Evolutionary conservation across 2,329 filamentous ascomycete species (phyloP), one percentile per base, ranked within the genome.

Genomic region (Aspergillus thermomutatus): DNA sequence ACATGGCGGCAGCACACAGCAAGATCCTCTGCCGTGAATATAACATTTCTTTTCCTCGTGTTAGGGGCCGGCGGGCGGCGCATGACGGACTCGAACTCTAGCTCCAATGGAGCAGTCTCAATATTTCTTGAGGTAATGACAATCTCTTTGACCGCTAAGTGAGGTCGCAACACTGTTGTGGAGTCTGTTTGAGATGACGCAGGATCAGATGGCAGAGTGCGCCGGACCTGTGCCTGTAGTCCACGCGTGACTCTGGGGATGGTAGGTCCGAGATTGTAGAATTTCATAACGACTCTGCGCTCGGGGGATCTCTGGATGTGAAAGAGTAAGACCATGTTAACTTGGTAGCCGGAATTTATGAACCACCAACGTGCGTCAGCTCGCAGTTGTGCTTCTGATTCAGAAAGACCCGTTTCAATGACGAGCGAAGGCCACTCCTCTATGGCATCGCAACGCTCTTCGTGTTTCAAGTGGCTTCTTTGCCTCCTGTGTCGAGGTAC

Each of bases 311-410:
- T 46, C 26, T 50, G 26, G 23, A 48, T 43, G 10, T 26, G 50
- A 19, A 57, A 48, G 14, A 58, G 31, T 9, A 58, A 25, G n/a
- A 58, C 48, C 0, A 49, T 55, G 2, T 54, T 43, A 2, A 56
- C 53, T 49, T 49, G 23, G 34, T 54, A 25, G 27, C 48, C 21
- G 11, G 56, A 55, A 34, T 40, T 45, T 28, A 26, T 23, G 31
- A 58, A 56, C 53, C 49, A 56, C 43, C 55, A 43, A 25, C 10
- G 25, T 49, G 55, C 41, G 34, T 57, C 48, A 46, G 50, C n/a
- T 45, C 14, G 52, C 27, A 50, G 52, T 25, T 43, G 47, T 34
- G 34, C 31, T 3, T 50, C 43, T n/a, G 52, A 55, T 45, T 57
- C 48, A 23, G 52, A 49, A 25, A 57, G 52, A 48, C 55, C 52